Percentiles rank a stretch among this genome's conserved stretches.
phyloP scores from a whole-genome alignment of 768 basidiomycete genomes.

The Tephrocybe sp. region DNA sequence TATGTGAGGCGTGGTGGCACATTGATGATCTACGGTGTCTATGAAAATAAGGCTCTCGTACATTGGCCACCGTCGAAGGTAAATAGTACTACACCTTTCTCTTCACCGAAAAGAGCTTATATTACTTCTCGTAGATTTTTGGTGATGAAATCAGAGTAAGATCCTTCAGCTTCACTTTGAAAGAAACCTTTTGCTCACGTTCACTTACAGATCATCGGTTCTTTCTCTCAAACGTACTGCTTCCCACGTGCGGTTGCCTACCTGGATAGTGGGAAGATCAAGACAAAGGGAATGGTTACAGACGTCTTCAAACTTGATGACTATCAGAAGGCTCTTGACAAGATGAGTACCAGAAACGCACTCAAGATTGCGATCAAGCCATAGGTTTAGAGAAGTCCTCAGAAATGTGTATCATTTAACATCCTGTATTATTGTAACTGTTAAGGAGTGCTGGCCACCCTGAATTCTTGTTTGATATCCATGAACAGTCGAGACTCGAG shows the following conservation, averaged over 20 bases:
- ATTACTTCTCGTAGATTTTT: constrained; percentile 52
- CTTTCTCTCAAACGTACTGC: constrained; percentile 85
- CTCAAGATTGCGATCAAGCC: constrained; percentile 45
- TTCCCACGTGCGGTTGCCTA: constrained; percentile 91
- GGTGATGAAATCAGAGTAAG: constrained; percentile 51
- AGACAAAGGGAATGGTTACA: constrained; percentile 71
- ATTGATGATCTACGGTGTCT: constrained; percentile 88
- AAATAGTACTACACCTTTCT: background rate
- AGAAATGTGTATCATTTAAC: too few species aligned
- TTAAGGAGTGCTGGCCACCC: too few species aligned
- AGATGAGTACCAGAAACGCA: constrained; percentile 63
- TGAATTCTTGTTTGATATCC: too few species aligned
- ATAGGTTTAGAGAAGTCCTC: too few species aligned
- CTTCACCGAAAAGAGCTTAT: background rate
- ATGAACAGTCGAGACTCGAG: too few species aligned
- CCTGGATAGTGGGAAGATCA: constrained; percentile 83
- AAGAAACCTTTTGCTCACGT: background rate
- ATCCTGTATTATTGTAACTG: too few species aligned
- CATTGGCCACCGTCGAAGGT: constrained; percentile 80
- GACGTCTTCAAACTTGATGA: constrained; percentile 68
- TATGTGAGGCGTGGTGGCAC: constrained; percentile 86
- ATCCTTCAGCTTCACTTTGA: background rate
- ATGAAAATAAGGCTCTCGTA: constrained; percentile 80
- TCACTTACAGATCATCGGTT: constrained; percentile 71
- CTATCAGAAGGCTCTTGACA: constrained; percentile 68